Evolutionary conservation across 177 flowering plant species (phyloP), one percentile per base, ranked within the genome.

Genomic region (Tripterygium wilfordii): DNA sequence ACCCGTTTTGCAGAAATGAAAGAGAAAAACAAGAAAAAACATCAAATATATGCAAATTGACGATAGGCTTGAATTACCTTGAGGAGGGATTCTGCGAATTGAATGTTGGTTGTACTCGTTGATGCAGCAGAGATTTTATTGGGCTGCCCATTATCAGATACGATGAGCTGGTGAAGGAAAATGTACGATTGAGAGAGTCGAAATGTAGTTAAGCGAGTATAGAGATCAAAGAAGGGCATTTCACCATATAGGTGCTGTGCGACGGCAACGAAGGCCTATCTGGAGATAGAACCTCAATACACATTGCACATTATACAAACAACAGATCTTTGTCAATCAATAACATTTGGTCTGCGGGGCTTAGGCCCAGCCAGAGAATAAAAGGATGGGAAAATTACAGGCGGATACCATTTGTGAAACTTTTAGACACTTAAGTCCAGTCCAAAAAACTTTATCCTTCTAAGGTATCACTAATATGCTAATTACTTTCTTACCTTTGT

Each of bases 241-340:
- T 72, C 88, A 75, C 79, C 79, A 68, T 75, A 69, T 67, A 68
- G 64, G 33, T 30, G 35, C n/a, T 38, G 53, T 26, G 29, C 32
- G 46, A 36, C 27, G 45, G 55, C 46, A 50, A 57, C 50, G 50
- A 55, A 52, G 53, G 61, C 52, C 59, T 39, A 35, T 56, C 39
- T 30, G 58, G 62, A 56, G 33, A 63, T 23, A 57, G 58, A 70
- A 72, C 64, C 75, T 56, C 66, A 52, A 57, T 74, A 75, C 77
- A 74, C 82, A 75, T 75, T 66, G 77, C 83, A 69, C 69, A 78
- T 65, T 43, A 65, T 69, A 77, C 79, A 82, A n/a, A n/a, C n/a
- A 73, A 78, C 16, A 45, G 37, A 54, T 39, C 33, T 46, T 48
- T 47, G 45, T 53, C 58, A 49, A 32, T n/a, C n/a, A n/a, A n/a